Conservation (phyloP, 805 yeast species). For the Candida manassasensis region DNA sequence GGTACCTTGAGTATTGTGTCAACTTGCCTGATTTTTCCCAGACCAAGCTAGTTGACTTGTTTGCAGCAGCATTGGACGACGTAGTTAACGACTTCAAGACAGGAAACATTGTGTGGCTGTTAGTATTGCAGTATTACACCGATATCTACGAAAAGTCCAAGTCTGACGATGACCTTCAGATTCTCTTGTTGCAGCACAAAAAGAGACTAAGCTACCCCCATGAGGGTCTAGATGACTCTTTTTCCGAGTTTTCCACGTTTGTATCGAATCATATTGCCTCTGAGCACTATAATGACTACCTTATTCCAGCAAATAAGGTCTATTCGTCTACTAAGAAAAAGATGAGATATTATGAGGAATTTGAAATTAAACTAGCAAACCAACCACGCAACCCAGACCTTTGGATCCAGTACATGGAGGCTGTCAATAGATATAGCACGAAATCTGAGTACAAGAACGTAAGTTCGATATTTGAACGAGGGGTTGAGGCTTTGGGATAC, state of each 20-base stretch:
- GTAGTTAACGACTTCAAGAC: constrained; percentile 22
- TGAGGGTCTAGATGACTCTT: constrained; percentile 34
- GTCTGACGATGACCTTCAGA: constrained; percentile 13
- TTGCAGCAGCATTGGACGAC: constrained; percentile 17
- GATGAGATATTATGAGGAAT: constrained; percentile 29
- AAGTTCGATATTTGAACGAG: constrained; percentile 27
- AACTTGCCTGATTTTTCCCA: constrained; percentile 4
- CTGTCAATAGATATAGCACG: constrained; percentile 18
- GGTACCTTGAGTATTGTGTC: constrained; percentile 14
- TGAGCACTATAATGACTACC: constrained; percentile 25
- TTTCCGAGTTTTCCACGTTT: constrained; percentile 35
- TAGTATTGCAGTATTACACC: constrained; percentile 10
- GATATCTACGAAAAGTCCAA: constrained; percentile 5
- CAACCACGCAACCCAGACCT: constrained; percentile 12
- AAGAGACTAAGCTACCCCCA: constrained; percentile 40
- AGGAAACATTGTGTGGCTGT: constrained; percentile 18
- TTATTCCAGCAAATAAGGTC: constrained; percentile 33
- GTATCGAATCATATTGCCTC: constrained; percentile 25
- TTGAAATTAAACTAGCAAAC: constrained; percentile 24
- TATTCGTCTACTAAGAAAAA: constrained; percentile 24
- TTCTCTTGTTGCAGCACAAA: constrained; percentile 19
- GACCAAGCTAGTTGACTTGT: constrained; percentile 8
- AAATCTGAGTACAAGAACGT: constrained; percentile 10
- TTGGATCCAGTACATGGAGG: constrained; percentile 33
- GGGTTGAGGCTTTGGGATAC: constrained; percentile 12